Percentiles rank a stretch among this genome's conserved stretches.
Conservation (phyloP, 345 rosid species). For the Eucalyptus melliodora region DNA sequence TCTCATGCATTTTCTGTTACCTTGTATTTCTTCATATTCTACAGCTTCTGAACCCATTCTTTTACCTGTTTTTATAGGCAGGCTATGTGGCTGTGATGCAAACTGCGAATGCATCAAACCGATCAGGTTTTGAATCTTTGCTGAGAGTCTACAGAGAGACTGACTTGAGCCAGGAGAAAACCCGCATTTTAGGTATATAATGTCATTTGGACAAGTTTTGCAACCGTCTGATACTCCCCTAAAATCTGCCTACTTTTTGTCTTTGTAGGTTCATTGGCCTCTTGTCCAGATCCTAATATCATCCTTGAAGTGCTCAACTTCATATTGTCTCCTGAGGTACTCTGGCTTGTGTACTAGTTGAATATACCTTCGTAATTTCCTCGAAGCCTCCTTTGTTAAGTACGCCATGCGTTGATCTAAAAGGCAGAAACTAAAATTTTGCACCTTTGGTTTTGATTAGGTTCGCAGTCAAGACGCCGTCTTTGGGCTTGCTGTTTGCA, state of each 20-base stretch:
- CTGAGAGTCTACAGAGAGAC: slow-evolving; percentile 80
- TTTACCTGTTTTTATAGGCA: slow-evolving; percentile 39
- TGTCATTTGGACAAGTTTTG: background rate
- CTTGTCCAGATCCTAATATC: slow-evolving; percentile 52
- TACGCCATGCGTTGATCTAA: background rate
- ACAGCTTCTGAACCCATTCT: background rate
- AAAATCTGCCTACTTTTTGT: background rate
- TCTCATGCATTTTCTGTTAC: background rate
- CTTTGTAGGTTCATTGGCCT: slow-evolving; percentile 58
- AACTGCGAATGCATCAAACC: slow-evolving; percentile 43
- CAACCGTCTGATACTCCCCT: background rate
- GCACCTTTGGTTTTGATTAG: slow-evolving; percentile 4
- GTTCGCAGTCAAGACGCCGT: slow-evolving; percentile 89
- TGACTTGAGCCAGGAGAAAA: slow-evolving; percentile 94
- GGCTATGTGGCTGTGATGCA: slow-evolving; percentile 87
- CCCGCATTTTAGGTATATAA: slow-evolving; percentile 65
- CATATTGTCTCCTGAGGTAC: slow-evolving; percentile 69
- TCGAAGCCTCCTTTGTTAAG: background rate
- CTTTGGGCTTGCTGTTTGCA: slow-evolving; percentile 54
- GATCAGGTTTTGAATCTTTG: slow-evolving; percentile 66
- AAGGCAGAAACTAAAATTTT: background rate
- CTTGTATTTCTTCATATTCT: background rate
- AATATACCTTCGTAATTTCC: background rate
- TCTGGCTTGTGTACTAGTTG: background rate
- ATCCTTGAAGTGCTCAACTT: slow-evolving; percentile 69